These are phyloP conservation scores for Debaryomyces udenii DNA, from an alignment of 1,139 yeast genomes.

Conservation along the genomic window DNA sequence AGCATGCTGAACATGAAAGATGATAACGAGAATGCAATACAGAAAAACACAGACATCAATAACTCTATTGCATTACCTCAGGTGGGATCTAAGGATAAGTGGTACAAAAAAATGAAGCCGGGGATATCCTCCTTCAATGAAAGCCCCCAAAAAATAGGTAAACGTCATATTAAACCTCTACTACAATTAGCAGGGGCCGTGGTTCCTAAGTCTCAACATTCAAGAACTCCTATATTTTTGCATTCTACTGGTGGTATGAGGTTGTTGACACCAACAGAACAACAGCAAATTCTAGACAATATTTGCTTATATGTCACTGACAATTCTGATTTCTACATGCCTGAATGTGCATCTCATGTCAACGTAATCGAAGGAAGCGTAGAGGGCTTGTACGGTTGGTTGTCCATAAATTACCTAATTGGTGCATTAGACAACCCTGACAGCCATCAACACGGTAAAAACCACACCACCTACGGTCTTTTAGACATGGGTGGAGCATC, in stretches of 20 bases:
- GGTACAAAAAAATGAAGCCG: constrained; percentile 67
- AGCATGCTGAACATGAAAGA: constrained; percentile 2
- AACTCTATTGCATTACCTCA: constrained; percentile 36
- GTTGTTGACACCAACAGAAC: constrained; percentile 58
- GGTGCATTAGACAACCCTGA: constrained; percentile 57
- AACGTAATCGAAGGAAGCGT: constrained; percentile 74
- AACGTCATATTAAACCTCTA: constrained; percentile 58
- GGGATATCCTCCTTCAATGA: constrained; percentile 63
- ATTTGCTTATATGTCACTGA: constrained; percentile 58
- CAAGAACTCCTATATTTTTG: constrained; percentile 74
- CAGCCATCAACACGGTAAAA: constrained; percentile 52
- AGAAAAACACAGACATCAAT: constrained; percentile 3
- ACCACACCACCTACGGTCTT: constrained; percentile 68
- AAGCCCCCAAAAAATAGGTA: constrained; percentile 58
- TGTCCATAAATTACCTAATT: constrained; percentile 69
- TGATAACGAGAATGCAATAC: constrained; percentile 17
- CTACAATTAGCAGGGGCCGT: constrained; percentile 57
- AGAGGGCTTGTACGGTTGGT: constrained; percentile 86
- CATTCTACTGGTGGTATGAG: constrained; percentile 87
- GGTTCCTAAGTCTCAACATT: constrained; percentile 68
- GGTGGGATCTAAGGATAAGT: constrained; percentile 47
- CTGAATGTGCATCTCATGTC: constrained; percentile 61
- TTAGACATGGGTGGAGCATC: constrained; percentile 91
- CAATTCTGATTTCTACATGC: constrained; percentile 60
- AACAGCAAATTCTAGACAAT: constrained; percentile 49